Base-by-base conservation (phyloP, 148 eudicot genomes). In the Nepenthes gracilis region DNA sequence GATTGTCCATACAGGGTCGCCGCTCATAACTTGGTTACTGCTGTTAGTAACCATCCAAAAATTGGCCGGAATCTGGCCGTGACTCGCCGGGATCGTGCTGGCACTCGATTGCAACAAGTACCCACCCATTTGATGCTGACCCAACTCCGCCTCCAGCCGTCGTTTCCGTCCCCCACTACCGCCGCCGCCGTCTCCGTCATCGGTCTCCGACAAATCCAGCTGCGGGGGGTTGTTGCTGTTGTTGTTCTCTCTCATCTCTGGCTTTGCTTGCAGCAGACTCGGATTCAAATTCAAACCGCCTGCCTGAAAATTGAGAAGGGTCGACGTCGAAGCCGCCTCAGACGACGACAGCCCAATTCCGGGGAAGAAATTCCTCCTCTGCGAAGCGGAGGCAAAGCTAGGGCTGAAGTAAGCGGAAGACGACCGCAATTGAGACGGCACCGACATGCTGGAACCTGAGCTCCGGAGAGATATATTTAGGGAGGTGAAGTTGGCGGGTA, bases 401-500 rank as follows among this genome's bases (percentile, higher is more conserved):
- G 52, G 67, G 34, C 55, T 55, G 13, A 61, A 73, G 54, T 66
- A 77, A 5, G 59, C 13, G 3, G 54, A 38, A 64, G 59, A 33
- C 2, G 57, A 36, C 67, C 82, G 54, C 10, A 78, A 56, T n/a
- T 76, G 73, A 1, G 75, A 78, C 9, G 78, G 76, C 0, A 72
- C 73, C 4, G 82, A 74, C 63, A 74, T 56, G 36, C 65, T 70
- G 0, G 82, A 74, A 2, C 82, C 82, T 0, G 82, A 78, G 57
- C 78, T 74, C 32, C 82, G 60, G 14, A 68, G 64, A 0, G 82
- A 78, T 2, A 78, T 78, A n/a, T 78, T 78, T 0, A 78, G 63
- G 1, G 82, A 74, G 14, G 75, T 68, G 35, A 74, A 71, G 45
- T 78, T 78, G 0, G 82, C 82, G 36, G 81, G 81, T 12, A 78